Evolutionary conservation across 495 filamentous ascomycete species (phyloP).

Genomic region (Tuber brumale): DNA sequence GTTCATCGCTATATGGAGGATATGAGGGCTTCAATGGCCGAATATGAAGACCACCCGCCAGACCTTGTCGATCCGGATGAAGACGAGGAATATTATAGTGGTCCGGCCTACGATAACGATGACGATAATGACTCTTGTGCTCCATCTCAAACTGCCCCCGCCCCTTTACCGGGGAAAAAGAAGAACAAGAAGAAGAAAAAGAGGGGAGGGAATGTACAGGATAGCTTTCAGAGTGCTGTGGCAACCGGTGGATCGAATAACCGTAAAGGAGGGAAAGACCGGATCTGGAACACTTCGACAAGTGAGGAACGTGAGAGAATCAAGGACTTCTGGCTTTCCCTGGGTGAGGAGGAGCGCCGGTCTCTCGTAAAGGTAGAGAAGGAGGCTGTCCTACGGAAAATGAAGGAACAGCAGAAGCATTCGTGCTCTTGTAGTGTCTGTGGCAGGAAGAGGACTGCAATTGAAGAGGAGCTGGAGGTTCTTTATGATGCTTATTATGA

Average conservation of each 20-base stretch:
- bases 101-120: conserved; percentile 48
- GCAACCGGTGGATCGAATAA: conserved; percentile 36
- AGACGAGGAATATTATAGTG: conserved; percentile 47
- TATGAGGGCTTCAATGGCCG: conserved; percentile 38
- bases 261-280: conserved; percentile 52
- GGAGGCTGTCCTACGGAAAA: conserved; percentile 93
- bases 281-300: conserved; percentile 95
- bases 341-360: conserved; percentile 88
- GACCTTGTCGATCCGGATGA: conserved; percentile 42
- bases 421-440: conserved; percentile 98
- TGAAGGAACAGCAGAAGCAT: conserved; percentile 99
- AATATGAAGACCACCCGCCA: conserved; percentile 36
- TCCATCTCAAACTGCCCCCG: conserved; percentile 31
- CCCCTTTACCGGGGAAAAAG: conserved; percentile 50
- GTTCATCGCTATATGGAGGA: conserved; percentile 35
- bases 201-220: conserved; percentile 38
- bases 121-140: conserved; percentile 42
- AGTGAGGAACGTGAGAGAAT: conserved; percentile 93
- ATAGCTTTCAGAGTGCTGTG: conserved; percentile 29
- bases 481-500: conserved; percentile 99
- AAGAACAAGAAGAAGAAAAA: conserved; percentile 60
- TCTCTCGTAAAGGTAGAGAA: conserved; percentile 97
- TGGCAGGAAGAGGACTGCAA: conserved; percentile 90
- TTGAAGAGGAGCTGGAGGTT: conserved; percentile 98
- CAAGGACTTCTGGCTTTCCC: conserved; percentile 95